phyloP scores from a whole-genome alignment of 2,329 filamentous ascomycete species.

The Pestalotiopsis sp. region DNA sequence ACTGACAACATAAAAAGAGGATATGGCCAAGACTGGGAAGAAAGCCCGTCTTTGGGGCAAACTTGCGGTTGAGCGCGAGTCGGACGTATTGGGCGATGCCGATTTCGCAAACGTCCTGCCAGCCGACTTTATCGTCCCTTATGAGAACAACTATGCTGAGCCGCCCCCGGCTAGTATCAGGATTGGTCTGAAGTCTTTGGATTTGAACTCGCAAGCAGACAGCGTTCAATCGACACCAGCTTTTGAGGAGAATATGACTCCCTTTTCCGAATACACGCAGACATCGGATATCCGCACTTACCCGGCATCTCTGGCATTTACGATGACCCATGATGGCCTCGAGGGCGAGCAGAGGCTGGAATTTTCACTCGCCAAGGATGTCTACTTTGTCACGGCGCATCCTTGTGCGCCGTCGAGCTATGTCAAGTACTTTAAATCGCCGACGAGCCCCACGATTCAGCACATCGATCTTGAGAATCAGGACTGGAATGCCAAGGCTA shows the following conservation, averaged over 20 bases:
- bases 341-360: slow-evolving; percentile 42
- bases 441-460: slow-evolving; percentile 61
- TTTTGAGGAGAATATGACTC: slow-evolving; percentile 40
- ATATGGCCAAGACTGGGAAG: slow-evolving; percentile 51
- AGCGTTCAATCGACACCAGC: slow-evolving; percentile 48
- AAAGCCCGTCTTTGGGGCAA: slow-evolving; percentile 66
- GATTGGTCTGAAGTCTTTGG: slow-evolving; percentile 53
- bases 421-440: slow-evolving; percentile 60
- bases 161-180: slow-evolving; percentile 48
- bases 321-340: slow-evolving; percentile 41
- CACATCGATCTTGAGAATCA: slow-evolving; percentile 56
- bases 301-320: slow-evolving; percentile 43
- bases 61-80: slow-evolving; percentile 59
- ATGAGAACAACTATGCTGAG: slow-evolving; percentile 55
- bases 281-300: slow-evolving; percentile 37
- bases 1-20: slow-evolving; percentile 39
- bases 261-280: slow-evolving; percentile 37
- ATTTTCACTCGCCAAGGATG: slow-evolving; percentile 56
- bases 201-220: slow-evolving; percentile 47
- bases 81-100: slow-evolving; percentile 60
- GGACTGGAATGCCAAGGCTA: slow-evolving; percentile 44
- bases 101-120: slow-evolving; percentile 57
- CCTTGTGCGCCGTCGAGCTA: slow-evolving; percentile 62
- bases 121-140: slow-evolving; percentile 65
- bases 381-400: slow-evolving; percentile 68